Evolutionary conservation across 2,329 filamentous ascomycete species (phyloP), one percentile per base, ranked within the genome.

Genomic region (Fusarium irregulare): DNA sequence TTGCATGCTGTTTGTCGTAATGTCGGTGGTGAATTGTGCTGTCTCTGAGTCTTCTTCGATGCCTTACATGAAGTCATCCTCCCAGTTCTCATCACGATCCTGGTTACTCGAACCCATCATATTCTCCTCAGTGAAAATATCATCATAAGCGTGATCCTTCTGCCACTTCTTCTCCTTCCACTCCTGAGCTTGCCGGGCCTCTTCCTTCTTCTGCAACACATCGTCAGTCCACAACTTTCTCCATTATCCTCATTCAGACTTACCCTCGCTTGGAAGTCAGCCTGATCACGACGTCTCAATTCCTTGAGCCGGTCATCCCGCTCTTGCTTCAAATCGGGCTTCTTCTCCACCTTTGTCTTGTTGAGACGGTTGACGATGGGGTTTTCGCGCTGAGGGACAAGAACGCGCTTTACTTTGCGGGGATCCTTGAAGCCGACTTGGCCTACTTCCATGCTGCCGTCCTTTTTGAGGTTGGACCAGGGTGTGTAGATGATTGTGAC

Each of bases 81-180:
- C 87, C 83, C 93, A 94, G 78, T 93, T 85, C 64, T 89, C 88
- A 68, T 87, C 86, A 16, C 93, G 88, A 76, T 97, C 90, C 81
- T 98, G 93, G 80, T 99, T 99, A 82, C 91, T 97, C 58, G 89
- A 89, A 23, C 80, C 82, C 45, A 89, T 89, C 83, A 97, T 86
- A 74, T 92, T 91, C 61, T 97, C 93, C 56, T 97, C 93, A 7
- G 88, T 89, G 80, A 97, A 94, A 56, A 98, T 81, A 48, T 97
- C 94, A 78, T 98, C 96, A 80, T 99, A 99, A 3, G 94, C 95
- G 81, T 99, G 95, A n/a, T 97, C 94, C 82, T 96, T 96, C 81
- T 97, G 93, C 86, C 90, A 97, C 80, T 97, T 97, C 82, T 95
- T 88, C 80, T 97, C 91, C 80, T 93, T 92, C 70, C 93, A 87